These are phyloP conservation scores for Bisporella sp. DNA, from an alignment of 2,329 filamentous ascomycete genomes.

Conservation along the genomic window DNA sequence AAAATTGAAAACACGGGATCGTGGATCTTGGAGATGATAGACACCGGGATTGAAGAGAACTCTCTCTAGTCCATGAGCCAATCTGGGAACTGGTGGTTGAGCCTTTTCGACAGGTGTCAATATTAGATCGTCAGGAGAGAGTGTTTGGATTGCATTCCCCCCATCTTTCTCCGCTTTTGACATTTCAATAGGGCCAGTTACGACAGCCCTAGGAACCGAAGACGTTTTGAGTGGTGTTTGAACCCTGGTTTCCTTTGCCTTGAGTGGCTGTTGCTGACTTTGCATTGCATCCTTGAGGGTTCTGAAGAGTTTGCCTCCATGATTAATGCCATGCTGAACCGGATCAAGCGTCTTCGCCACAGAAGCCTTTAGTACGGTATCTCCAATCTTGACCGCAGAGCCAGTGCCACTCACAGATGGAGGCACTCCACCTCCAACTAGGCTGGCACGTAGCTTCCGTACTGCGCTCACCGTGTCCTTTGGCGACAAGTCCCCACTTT, in stretches of 20 bases:
- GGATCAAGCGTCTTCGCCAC: not conserved
- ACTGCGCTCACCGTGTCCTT: not conserved
- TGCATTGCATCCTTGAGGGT: not conserved
- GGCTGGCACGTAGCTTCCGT: not conserved
- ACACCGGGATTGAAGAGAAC: conserved; percentile 96
- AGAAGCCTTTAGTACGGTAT: not conserved
- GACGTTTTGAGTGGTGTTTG: not conserved
- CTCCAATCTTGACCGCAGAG: not conserved
- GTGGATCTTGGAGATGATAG: conserved; percentile 82
- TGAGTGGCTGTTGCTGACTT: not conserved
- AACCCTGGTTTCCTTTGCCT: not conserved
- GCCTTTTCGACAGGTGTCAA: conserved; percentile 21
- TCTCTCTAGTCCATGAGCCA: conserved; percentile 28
- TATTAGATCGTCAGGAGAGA: conserved; percentile 19
- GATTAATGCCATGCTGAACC: too few species aligned
- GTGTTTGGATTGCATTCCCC: conserved; percentile 19
- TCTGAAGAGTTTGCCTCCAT: not conserved
- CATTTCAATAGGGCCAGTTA: not conserved
- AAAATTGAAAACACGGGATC: conserved; percentile 89
- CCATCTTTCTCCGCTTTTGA: not conserved
- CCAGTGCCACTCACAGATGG: not conserved
- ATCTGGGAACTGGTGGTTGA: conserved; percentile 22
- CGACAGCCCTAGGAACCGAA: not conserved
- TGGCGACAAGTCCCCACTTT: not conserved
- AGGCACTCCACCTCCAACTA: not conserved